A percentile compares a stretch with the other conserved stretches of the same genome.
These are phyloP conservation scores for Coleophoma cylindrospora DNA, from an alignment of 2,329 filamentous ascomycete genomes.

Conservation along the genomic window DNA sequence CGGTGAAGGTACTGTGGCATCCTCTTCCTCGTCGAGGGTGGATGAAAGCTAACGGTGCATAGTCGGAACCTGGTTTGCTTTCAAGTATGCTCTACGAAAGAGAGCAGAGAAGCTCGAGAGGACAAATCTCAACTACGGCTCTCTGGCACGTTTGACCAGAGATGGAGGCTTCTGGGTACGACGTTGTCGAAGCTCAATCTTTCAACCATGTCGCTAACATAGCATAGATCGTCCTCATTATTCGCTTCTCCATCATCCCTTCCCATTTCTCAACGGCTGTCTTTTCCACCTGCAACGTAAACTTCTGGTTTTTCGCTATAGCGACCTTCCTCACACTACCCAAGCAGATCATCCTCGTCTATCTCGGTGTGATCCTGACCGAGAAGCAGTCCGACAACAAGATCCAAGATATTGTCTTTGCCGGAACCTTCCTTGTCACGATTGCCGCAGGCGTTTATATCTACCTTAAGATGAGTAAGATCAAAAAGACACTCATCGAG, in stretches of 20 bases:
- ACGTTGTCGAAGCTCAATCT: background rate
- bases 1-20: constrained; percentile 28
- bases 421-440: constrained; percentile 28
- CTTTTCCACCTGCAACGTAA: constrained; percentile 36
- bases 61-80: constrained; percentile 34
- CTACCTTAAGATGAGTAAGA: constrained; percentile 29
- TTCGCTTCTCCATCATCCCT: constrained; percentile 35
- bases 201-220: constrained; percentile 1
- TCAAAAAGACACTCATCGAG: constrained; percentile 28
- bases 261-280: constrained; percentile 38
- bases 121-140: constrained; percentile 35
- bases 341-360: constrained; percentile 37
- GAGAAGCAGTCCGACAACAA: constrained; percentile 21
- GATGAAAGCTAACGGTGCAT: background rate
- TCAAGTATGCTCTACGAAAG: constrained; percentile 30
- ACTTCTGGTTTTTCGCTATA: constrained; percentile 34
- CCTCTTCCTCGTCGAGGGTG: background rate
- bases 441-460: constrained; percentile 31
- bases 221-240: constrained; percentile 31
- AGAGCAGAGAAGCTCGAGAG: constrained; percentile 33
- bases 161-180: constrained; percentile 35
- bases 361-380: constrained; percentile 32
- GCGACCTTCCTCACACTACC: constrained; percentile 35
- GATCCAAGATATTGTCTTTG: constrained; percentile 30
- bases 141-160: constrained; percentile 33